Percentiles rank a stretch among this genome's conserved stretches.
phyloP scores from a whole-genome alignment of 2,329 filamentous ascomycete species.

The Onygena corvina region DNA sequence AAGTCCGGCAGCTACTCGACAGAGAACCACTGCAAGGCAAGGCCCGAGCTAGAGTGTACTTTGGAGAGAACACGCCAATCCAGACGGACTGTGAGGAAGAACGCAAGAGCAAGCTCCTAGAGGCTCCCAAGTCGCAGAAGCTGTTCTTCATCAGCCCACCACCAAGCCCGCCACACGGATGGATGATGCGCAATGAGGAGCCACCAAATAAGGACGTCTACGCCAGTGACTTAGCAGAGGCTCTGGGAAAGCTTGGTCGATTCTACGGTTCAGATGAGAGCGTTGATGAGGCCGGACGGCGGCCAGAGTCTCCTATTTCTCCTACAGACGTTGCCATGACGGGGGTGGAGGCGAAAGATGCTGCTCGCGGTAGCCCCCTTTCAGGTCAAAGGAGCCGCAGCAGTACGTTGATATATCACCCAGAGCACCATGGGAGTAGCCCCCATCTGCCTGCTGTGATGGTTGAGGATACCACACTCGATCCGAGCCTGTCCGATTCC shows the following conservation, averaged over 20 bases:
- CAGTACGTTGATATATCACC: slow-evolving; percentile 51
- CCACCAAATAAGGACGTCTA: slow-evolving; percentile 55
- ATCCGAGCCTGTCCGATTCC: slow-evolving; percentile 33
- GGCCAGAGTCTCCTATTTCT: slow-evolving; percentile 19
- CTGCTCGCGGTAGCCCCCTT: slow-evolving; percentile 15
- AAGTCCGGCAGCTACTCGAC: slow-evolving; percentile 35
- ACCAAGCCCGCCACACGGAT: slow-evolving; percentile 52
- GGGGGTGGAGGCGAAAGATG: slow-evolving; percentile 4
- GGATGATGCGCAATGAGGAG: slow-evolving; percentile 51
- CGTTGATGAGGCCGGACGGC: slow-evolving; percentile 14
- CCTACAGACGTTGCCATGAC: slow-evolving; percentile 11
- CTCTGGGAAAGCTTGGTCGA: slow-evolving; percentile 43
- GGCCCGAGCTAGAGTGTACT: slow-evolving; percentile 27
- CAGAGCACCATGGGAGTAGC: slow-evolving; percentile 49
- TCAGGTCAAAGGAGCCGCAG: slow-evolving; percentile 37
- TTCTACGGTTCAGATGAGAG: slow-evolving; percentile 14
- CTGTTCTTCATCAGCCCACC: slow-evolving; percentile 57
- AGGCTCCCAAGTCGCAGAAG: slow-evolving; percentile 47
- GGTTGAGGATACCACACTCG: slow-evolving; percentile 47
- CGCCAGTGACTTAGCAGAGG: slow-evolving; percentile 48
- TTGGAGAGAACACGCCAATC: slow-evolving; percentile 30
- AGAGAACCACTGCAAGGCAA: slow-evolving; percentile 24
- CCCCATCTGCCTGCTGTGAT: slow-evolving; percentile 50
- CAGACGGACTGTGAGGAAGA: slow-evolving; percentile 34
- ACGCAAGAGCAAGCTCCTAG: slow-evolving; percentile 36